Conservation (phyloP, 345 rosid species). For the Schrenkiella parvula region DNA sequence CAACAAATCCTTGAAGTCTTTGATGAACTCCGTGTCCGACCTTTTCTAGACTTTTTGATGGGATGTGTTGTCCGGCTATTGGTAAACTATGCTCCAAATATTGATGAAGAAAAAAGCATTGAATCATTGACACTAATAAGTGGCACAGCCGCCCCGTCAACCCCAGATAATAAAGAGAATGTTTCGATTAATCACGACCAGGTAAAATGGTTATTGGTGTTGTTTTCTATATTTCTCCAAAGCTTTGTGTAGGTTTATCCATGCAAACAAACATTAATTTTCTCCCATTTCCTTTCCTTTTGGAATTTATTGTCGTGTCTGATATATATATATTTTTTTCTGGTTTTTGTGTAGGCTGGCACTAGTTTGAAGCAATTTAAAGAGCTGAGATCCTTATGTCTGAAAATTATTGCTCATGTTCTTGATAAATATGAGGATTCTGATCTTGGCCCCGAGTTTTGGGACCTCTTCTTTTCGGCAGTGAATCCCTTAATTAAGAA, state of each 20-base stretch:
- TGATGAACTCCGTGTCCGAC: conserved; percentile 64
- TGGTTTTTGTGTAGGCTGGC: conserved; percentile 44
- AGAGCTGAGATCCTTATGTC: conserved; percentile 77
- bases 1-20: conserved; percentile 69
- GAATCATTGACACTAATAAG: conserved; percentile 33
- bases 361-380: conserved; percentile 53
- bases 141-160: conserved; percentile 17
- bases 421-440: conserved; percentile 75
- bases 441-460: conserved; percentile 68
- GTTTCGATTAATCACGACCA: conserved; percentile 26
- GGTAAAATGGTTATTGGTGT: conserved; percentile 42
- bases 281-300: background rate
- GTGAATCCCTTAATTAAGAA: conserved; percentile 62
- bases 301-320: background rate
- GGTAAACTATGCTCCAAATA: conserved; percentile 45
- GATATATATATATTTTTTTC: background rate
- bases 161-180: conserved; percentile 31
- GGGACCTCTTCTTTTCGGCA: conserved; percentile 82
- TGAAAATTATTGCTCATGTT: conserved; percentile 64
- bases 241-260: background rate
- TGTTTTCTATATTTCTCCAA: background rate
- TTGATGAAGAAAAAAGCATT: conserved; percentile 37
- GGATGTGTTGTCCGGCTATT: conserved; percentile 79
- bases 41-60: conserved; percentile 77
- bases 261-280: background rate